Evolutionary conservation across 2,329 filamentous ascomycete species (phyloP).

Genomic region (Cercospora sp.): DNA sequence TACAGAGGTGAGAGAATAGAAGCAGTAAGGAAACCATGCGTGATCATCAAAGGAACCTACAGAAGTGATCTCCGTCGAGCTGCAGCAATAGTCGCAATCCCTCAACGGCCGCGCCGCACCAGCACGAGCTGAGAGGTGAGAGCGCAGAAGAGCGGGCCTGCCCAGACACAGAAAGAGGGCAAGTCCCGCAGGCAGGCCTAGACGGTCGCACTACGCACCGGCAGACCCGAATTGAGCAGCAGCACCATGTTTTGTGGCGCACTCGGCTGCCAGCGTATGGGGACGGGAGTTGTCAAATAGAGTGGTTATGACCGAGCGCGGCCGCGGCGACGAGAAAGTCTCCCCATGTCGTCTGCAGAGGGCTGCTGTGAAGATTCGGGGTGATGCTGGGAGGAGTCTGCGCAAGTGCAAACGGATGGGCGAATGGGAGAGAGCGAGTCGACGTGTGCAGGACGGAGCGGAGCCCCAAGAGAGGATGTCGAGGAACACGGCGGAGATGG

Average conservation of each 20-base stretch:
- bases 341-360: not conserved
- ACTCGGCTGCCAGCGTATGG: not conserved
- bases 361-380: not conserved
- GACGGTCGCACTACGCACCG: not conserved
- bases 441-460: not conserved
- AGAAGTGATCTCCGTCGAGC: not conserved
- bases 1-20: not conserved
- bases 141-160: not conserved
- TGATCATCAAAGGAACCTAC: not conserved
- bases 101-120: not conserved
- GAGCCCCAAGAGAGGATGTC: not conserved
- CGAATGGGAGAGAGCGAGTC: constrained; percentile 3
- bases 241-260: not conserved
- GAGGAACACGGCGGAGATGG: not conserved
- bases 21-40: not conserved
- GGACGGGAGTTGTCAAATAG: not conserved
- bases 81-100: not conserved
- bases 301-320: not conserved
- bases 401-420: not conserved
- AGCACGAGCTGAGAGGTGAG: not conserved
- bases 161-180: not conserved
- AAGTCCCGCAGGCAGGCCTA: not conserved
- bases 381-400: not conserved
- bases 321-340: not conserved
- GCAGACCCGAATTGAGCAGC: not conserved